Conservation (phyloP, 495 filamentous ascomycete species). For the Annulohypoxylon moriforme region DNA sequence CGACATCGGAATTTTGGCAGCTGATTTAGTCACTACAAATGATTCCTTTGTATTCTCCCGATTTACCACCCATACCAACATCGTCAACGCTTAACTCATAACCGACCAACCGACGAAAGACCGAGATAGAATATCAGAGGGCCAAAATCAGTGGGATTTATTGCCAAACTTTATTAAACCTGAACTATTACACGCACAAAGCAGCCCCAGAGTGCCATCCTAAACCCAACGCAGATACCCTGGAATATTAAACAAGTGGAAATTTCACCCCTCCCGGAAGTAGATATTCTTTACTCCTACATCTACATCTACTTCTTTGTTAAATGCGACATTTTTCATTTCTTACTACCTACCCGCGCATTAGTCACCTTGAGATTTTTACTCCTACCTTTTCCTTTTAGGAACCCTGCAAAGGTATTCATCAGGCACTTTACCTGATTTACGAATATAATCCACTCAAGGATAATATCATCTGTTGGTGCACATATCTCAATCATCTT, state of each 20-base stretch:
- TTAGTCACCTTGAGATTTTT: background rate
- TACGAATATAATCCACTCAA: constrained; percentile 1
- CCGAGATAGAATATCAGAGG: background rate
- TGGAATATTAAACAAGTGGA: constrained; percentile 4
- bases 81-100: constrained; percentile 14
- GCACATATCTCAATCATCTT: background rate
- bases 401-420: background rate
- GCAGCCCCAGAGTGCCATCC: background rate
- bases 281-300: constrained; percentile 15
- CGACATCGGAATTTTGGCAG: background rate
- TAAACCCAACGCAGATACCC: background rate
- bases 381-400: background rate
- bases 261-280: constrained; percentile 20
- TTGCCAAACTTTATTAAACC: background rate
- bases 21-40: constrained; percentile 27
- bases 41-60: constrained; percentile 11
- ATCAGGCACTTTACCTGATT: background rate
- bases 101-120: background rate
- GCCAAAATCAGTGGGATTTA: constrained; percentile 3
- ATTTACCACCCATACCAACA: background rate
- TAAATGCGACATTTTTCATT: constrained; percentile 4
- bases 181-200: background rate
- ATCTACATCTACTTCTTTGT: constrained; percentile 27
- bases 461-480: background rate
- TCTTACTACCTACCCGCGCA: background rate